Percentiles rank a stretch among this genome's conserved stretches.
These are phyloP conservation scores for Leccinum olivaceoglutinosum DNA, from an alignment of 1,284 basidiomycete genomes.

Conservation along the genomic window DNA sequence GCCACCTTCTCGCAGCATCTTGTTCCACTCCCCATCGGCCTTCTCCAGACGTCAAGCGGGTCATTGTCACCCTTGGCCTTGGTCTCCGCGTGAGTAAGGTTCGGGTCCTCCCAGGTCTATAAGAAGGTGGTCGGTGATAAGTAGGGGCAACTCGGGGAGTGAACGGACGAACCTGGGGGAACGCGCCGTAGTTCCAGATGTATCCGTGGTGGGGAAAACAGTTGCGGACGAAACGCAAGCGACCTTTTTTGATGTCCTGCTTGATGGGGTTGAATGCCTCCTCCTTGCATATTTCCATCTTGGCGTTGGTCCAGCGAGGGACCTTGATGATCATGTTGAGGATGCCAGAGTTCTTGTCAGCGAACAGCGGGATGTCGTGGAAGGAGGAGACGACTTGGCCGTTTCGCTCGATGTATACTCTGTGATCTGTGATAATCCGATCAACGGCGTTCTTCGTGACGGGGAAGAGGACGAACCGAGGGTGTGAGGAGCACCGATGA, in stretches of 20 bases:
- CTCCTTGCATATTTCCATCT: constrained; percentile 98
- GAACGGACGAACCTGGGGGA: constrained; percentile 71
- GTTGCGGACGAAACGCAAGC: constrained; percentile 96
- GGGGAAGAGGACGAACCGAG: constrained; percentile 56
- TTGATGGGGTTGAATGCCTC: constrained; percentile 99
- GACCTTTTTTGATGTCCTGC: constrained; percentile 96
- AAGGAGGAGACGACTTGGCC: constrained; percentile 85
- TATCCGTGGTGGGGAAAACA: constrained; percentile 99
- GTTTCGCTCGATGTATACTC: constrained; percentile 89
- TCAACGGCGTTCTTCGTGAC: constrained; percentile 11
- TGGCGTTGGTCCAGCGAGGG: constrained; percentile 99
- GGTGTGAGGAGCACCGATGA: constrained; percentile 87
- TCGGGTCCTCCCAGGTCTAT: constrained; percentile 98
- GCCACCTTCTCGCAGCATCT: too few species aligned
- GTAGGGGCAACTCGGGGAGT: too few species aligned
- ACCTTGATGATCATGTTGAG: constrained; percentile 99
- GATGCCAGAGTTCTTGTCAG: constrained; percentile 88
- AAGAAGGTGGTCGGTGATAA: too few species aligned
- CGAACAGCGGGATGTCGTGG: constrained; percentile 96
- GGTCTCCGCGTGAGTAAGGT: constrained; percentile 87
- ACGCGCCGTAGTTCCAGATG: constrained; percentile 98
- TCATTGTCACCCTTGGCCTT: constrained; percentile 99
- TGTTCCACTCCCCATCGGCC: too few species aligned
- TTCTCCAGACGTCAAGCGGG: constrained; percentile 89
- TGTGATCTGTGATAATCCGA: constrained; percentile 65